These are phyloP conservation scores for Metarhizium anisopliae DNA, from an alignment of 2,329 filamentous ascomycete species.

Conservation along the genomic window DNA sequence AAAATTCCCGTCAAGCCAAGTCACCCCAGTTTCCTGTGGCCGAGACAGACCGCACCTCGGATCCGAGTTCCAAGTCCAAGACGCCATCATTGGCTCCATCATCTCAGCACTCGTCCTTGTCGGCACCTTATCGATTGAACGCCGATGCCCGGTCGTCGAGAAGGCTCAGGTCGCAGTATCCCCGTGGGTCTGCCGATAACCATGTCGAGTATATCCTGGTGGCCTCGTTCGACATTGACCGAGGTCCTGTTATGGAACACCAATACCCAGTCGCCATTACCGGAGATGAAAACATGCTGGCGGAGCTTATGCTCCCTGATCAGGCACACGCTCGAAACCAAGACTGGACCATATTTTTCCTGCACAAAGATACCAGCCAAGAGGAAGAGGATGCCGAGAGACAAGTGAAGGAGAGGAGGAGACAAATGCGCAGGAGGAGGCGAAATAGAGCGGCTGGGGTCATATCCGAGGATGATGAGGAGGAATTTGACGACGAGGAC, in stretches of 20 bases:
- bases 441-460: conserved; percentile 42
- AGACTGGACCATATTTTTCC: conserved; percentile 98
- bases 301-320: conserved; percentile 96
- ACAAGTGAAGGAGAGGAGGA: conserved; percentile 45
- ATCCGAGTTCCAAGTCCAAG: conserved; percentile 52
- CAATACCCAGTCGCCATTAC: conserved; percentile 93
- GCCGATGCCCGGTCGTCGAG: conserved; percentile 41
- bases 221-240: conserved; percentile 93
- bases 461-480: conserved; percentile 33
- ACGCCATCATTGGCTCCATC: conserved; percentile 51
- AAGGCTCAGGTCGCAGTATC: conserved; percentile 65
- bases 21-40: conserved; percentile 44
- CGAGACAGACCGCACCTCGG: conserved; percentile 47
- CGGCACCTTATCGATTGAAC: conserved; percentile 40
- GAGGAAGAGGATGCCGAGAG: conserved; percentile 71
- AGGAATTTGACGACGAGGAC: conserved; percentile 30
- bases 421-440: conserved; percentile 40
- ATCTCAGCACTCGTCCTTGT: conserved; percentile 53
- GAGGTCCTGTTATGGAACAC: conserved; percentile 95
- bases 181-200: conserved; percentile 65
- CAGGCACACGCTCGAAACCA: conserved; percentile 91
- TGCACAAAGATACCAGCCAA: conserved; percentile 87
- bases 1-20: conserved; percentile 41
- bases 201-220: conserved; percentile 99
- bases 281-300: conserved; percentile 95